Base-by-base conservation (phyloP, 2,329 filamentous ascomycete species). In the Ophiobolus disseminans region DNA sequence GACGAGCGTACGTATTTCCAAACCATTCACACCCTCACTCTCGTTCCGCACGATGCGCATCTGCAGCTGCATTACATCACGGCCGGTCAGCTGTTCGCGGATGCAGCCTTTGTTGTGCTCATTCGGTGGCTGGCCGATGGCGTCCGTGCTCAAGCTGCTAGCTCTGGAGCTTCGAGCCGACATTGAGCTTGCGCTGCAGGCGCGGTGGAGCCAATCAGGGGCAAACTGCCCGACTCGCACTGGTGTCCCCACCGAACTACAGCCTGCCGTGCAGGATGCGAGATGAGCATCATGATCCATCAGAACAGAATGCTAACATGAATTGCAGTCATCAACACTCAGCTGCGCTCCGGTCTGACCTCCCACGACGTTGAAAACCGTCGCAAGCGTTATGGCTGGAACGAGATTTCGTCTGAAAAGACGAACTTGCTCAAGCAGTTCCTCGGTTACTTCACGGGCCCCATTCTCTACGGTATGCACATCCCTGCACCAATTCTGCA, bases 391-490 rank as follows among this genome's bases (percentile, higher is more conserved):
- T 80, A 79, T 59, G 87, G 87, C 53, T 89, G 76, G 78, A 90
- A 90, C 77, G 87, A 90, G 73, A 78, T 90, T 71, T 79, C 81
- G 22, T 84, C 86, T 23, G 87, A 90, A 78, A 89, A 89, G 80
- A 85, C 86, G 76, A 90, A 89, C 78, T 77, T 89, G 78, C 81
- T 89, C 72, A 72, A 87, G 70, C 86, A 90, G 77, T 90, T 90
- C 77, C 76, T 90, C 62, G 81, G 83, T 70, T 90, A 87, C 78
- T 90, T 90, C 82, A 84, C 79, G 60, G 87, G 87, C 66, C 87
- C 87, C 55, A 87, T 90, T 79, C 83, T 90, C 56, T 90, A 90
- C 75, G 86, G 87, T 89, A 80, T 71, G 84, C 75, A n/a, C n/a
- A 60, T 37, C 48, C 50, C 46, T 57, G 54, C 55, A 45, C 40